Percentiles rank a stretch among this genome's conserved stretches.
These are phyloP conservation scores for Gyromitra esculenta DNA, from an alignment of 2,329 filamentous ascomycete species.

Conservation along the genomic window DNA sequence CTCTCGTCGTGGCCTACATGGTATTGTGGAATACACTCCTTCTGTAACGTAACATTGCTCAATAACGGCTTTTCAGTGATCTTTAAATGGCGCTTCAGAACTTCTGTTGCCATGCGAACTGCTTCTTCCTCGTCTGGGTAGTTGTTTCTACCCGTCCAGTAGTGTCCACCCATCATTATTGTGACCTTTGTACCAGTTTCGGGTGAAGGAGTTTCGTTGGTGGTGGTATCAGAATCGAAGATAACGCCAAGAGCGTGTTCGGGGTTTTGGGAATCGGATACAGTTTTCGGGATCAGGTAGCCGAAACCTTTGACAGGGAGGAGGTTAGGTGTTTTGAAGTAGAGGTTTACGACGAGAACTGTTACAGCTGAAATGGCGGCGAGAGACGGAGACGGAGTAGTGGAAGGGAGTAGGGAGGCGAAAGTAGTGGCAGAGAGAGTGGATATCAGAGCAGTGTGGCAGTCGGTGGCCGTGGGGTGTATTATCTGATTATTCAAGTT, in stretches of 20 bases:
- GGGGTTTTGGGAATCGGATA: constrained; percentile 76
- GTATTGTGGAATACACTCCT: constrained; percentile 90
- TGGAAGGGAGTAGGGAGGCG: constrained; percentile 53
- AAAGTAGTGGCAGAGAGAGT: constrained; percentile 66
- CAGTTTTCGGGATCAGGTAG: constrained; percentile 84
- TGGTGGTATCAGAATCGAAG: constrained; percentile 79
- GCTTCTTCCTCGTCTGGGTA: constrained; percentile 74
- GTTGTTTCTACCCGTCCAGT: constrained; percentile 74
- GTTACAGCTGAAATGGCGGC: constrained; percentile 72
- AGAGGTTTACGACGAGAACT: constrained; percentile 93
- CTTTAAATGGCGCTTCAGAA: constrained; percentile 78
- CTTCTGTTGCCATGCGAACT: constrained; percentile 72
- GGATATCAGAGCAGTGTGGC: constrained; percentile 68
- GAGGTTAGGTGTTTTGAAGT: constrained; percentile 74
- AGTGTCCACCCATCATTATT: constrained; percentile 93
- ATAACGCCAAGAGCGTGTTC: constrained; percentile 89
- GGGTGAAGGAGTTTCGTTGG: constrained; percentile 52
- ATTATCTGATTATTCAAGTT: constrained; percentile 25
- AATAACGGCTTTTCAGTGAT: constrained; percentile 72
- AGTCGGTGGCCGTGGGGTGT: constrained; percentile 6
- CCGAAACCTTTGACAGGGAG: constrained; percentile 80
- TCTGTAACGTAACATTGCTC: constrained; percentile 70
- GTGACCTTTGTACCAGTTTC: constrained; percentile 80
- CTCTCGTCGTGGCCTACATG: constrained; percentile 76
- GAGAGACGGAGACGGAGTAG: constrained; percentile 63